A percentile compares a stretch with the other conserved stretches of the same genome.
phyloP scores from a whole-genome alignment of 306 rosid species.

The Rosa multiflora region DNA sequence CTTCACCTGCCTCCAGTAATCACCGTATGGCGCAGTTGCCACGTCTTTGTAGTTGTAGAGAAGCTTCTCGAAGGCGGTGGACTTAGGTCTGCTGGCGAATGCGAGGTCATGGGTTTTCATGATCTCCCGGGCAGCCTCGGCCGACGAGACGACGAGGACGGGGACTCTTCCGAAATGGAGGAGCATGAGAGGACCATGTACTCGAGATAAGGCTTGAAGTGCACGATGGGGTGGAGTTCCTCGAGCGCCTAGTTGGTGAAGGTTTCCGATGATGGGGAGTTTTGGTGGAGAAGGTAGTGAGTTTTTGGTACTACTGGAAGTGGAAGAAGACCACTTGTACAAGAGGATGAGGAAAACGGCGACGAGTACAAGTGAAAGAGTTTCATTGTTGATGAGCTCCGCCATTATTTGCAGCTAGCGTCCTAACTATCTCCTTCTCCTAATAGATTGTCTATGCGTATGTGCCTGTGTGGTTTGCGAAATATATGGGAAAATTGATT shows the following conservation, averaged over 20 bases:
- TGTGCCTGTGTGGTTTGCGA: no score
- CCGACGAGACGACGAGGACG: not conserved
- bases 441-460: no score
- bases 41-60: not conserved
- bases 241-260: constrained; percentile 14
- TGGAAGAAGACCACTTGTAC: not conserved
- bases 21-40: not conserved
- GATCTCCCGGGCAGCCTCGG: constrained; percentile 3
- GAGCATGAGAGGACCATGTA: constrained; percentile 4
- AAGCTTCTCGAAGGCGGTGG: not conserved
- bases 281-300: constrained; percentile 33
- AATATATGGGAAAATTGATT: no score
- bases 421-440: no score
- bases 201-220: not conserved
- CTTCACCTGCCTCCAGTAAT: constrained; percentile 3
- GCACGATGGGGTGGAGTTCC: not conserved
- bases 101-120: constrained; percentile 7
- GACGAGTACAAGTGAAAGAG: not conserved
- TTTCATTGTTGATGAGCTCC: no score
- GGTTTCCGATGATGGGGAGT: constrained; percentile 37
- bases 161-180: constrained; percentile 2
- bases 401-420: no score
- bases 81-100: not conserved
- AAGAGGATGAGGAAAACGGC: not conserved
- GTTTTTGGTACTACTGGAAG: not conserved